phyloP scores from a whole-genome alignment of 257 asterid genomes.

The Gentiana dahurica region DNA sequence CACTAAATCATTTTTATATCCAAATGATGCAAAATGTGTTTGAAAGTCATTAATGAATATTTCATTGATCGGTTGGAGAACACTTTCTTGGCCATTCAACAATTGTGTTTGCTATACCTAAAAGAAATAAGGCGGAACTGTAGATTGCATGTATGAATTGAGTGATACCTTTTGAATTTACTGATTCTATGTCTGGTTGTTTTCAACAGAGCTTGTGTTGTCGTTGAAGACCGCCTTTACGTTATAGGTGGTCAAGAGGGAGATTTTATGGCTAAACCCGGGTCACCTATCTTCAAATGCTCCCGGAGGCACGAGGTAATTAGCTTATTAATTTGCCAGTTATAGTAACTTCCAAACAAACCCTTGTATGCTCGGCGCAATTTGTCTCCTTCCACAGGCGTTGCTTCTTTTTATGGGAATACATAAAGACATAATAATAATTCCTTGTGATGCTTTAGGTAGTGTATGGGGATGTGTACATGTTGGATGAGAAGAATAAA shows the following conservation, averaged over 20 bases:
- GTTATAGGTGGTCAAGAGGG: slow-evolving; percentile 86
- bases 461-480: slow-evolving; percentile 65
- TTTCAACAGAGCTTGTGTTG: slow-evolving; percentile 48
- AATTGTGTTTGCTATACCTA: too few species aligned
- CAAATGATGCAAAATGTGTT: too few species aligned
- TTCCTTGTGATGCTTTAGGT: slow-evolving; percentile 25
- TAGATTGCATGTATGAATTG: neutral
- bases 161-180: too few species aligned
- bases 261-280: slow-evolving; percentile 73
- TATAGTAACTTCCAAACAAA: too few species aligned
- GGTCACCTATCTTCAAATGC: slow-evolving; percentile 73
- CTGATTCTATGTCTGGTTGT: neutral
- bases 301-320: slow-evolving; percentile 64
- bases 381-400: neutral
- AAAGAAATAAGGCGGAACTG: too few species aligned
- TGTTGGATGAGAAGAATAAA: slow-evolving; percentile 47
- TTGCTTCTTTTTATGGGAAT: neutral
- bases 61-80: too few species aligned
- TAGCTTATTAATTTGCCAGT: neutral
- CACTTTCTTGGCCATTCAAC: too few species aligned
- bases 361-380: neutral
- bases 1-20: too few species aligned
- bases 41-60: too few species aligned
- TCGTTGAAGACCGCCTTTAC: slow-evolving; percentile 43
- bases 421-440: neutral